Percentiles rank a stretch among this genome's conserved stretches.
Conservation (phyloP, 257 asterid species). For the Perilla frutescens region DNA sequence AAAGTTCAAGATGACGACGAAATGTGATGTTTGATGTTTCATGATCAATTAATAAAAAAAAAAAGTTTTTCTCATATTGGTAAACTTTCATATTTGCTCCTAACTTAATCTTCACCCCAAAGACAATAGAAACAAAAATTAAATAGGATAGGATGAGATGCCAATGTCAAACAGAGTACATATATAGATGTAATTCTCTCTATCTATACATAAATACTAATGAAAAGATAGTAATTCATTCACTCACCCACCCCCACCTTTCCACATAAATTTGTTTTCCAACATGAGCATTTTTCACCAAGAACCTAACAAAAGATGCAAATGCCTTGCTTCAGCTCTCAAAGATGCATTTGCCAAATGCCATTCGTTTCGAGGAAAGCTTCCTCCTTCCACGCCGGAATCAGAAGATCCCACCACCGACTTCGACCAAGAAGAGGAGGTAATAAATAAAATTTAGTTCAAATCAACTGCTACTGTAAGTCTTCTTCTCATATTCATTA, state of each 20-base stretch:
- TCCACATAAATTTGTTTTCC: background rate
- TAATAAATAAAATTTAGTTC: background rate
- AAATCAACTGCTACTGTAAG: no score
- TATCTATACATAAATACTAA: background rate
- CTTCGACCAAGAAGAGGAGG: constrained; percentile 70
- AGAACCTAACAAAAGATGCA: constrained; percentile 63
- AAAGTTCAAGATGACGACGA: background rate
- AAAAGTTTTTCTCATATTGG: constrained; percentile 8
- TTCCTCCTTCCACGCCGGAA: constrained; percentile 41
- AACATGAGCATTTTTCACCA: constrained; percentile 56
- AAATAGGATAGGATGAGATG: constrained; percentile 47
- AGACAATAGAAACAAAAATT: constrained; percentile 32
- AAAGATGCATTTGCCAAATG: constrained; percentile 61
- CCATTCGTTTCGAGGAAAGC: constrained; percentile 44
- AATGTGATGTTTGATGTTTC: background rate
- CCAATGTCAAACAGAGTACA: constrained; percentile 42
- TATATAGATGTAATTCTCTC: background rate
- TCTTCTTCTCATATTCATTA: no score
- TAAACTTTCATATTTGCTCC: constrained; percentile 36
- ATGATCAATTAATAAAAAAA: background rate
- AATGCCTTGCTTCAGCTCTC: constrained; percentile 53
- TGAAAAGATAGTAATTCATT: constrained; percentile 11
- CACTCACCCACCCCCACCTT: background rate
- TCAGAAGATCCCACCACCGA: constrained; percentile 41
- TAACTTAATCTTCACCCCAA: constrained; percentile 65